Evolutionary conservation across 23 red algal species (phyloP).

Genomic region (Gracilaria gracilis): DNA sequence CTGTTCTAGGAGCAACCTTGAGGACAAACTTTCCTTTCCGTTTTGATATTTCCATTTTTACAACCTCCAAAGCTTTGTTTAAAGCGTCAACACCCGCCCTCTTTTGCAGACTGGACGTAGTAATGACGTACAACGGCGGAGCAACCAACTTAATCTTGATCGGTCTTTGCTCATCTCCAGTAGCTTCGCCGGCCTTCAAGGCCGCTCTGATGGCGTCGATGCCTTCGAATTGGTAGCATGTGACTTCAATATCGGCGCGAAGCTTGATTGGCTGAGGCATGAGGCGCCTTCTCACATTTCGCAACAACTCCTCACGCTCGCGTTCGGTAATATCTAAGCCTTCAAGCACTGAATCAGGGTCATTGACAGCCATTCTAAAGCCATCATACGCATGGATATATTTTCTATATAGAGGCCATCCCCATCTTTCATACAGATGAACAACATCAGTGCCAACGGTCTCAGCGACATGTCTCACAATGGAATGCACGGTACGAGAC

Average conservation of each 20-base stretch:
- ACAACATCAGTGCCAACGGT: slow-evolving; percentile 84
- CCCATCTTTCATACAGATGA: slow-evolving; percentile 93
- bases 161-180: slow-evolving; percentile 60
- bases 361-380: slow-evolving; percentile 86
- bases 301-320: slow-evolving; percentile 90
- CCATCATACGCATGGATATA: slow-evolving; percentile 97
- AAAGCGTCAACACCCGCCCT: slow-evolving; percentile 80
- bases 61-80: slow-evolving; percentile 72
- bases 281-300: slow-evolving; percentile 83
- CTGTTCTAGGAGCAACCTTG: slow-evolving; percentile 86
- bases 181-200: slow-evolving; percentile 77
- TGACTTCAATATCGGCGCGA: slow-evolving; percentile 98
- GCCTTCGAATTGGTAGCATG: slow-evolving; percentile 96
- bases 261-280: slow-evolving; percentile 90
- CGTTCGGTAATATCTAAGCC: slow-evolving; percentile 80
- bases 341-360: slow-evolving; percentile 83
- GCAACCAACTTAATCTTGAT: slow-evolving; percentile 96
- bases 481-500: slow-evolving; percentile 94
- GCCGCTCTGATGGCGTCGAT: slow-evolving; percentile 93
- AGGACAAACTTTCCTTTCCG: slow-evolving; percentile 89
- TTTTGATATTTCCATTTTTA: slow-evolving; percentile 80
- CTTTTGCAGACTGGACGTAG: slow-evolving; percentile 86
- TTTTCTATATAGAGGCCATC: slow-evolving; percentile 96
- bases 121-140: slow-evolving; percentile 93
- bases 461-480: slow-evolving; percentile 98